Conservation (phyloP, 345 rosid genomes). For the Murraya koenigii region DNA sequence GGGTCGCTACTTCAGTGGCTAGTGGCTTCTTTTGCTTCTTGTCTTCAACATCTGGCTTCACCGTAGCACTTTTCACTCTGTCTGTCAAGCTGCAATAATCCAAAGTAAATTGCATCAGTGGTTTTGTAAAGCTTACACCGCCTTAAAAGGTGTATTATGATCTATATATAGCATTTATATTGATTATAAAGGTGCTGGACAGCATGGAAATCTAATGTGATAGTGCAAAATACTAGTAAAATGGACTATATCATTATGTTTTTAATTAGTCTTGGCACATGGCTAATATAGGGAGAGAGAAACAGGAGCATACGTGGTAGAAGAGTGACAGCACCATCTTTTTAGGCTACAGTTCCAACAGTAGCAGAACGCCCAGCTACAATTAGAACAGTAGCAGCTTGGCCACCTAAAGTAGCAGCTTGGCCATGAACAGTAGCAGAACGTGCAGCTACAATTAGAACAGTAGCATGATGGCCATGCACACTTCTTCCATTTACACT, state of each 20-base stretch:
- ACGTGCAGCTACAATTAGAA: constrained; percentile 37
- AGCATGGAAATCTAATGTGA: neutral
- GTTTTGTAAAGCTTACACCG: neutral
- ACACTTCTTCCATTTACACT: constrained; percentile 26
- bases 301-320: constrained; percentile 31
- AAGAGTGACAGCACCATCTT: constrained; percentile 28
- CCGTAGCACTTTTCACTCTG: constrained; percentile 15
- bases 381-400: constrained; percentile 26
- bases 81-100: constrained; percentile 38
- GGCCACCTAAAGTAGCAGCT: constrained; percentile 18
- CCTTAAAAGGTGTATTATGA: neutral
- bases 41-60: constrained; percentile 15
- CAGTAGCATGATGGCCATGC: constrained; percentile 41
- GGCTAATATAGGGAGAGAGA: constrained; percentile 9
- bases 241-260: neutral
- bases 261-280: neutral
- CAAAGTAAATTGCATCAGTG: constrained; percentile 1
- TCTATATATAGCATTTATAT: neutral
- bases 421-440: constrained; percentile 30
- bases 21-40: constrained; percentile 14
- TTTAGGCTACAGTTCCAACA: constrained; percentile 38
- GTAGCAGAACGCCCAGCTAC: constrained; percentile 45
- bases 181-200: neutral
- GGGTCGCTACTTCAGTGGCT: constrained; percentile 1
- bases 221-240: neutral